These are phyloP conservation scores for Lachnellula cervina DNA, from an alignment of 2,329 filamentous ascomycete species.

Conservation along the genomic window DNA sequence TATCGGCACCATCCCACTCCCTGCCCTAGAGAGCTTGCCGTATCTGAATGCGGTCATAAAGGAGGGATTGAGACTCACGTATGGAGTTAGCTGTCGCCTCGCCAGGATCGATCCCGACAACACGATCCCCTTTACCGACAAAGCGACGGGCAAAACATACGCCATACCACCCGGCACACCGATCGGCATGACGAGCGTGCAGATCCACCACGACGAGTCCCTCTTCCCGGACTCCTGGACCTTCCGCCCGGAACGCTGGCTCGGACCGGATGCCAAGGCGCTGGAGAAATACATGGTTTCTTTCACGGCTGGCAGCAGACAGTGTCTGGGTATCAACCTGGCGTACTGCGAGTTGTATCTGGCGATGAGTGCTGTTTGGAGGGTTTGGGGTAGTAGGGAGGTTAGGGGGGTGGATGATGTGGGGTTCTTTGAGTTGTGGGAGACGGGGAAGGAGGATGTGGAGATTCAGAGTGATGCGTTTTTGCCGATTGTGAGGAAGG, in stretches of 20 bases:
- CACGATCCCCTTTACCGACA: conserved; percentile 6
- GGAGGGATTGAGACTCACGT: conserved; percentile 28
- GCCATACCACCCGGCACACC: conserved; percentile 27
- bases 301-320: neutral
- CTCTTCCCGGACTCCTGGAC: conserved; percentile 25
- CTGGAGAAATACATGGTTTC: conserved; percentile 36
- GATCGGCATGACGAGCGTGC: conserved; percentile 33
- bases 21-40: conserved; percentile 20
- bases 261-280: conserved; percentile 22
- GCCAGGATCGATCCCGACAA: conserved; percentile 25
- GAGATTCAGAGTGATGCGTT: conserved; percentile 16
- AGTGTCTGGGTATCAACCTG: neutral
- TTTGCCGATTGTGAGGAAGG: conserved; percentile 6
- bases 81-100: conserved; percentile 28
- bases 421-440: conserved; percentile 25
- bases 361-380: conserved; percentile 9
- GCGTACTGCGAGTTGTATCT: conserved; percentile 14
- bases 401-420: conserved; percentile 17
- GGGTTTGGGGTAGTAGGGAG: conserved; percentile 14
- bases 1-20: neutral
- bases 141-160: conserved; percentile 1
- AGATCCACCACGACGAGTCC: conserved; percentile 27
- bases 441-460: conserved; percentile 24
- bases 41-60: conserved; percentile 28
- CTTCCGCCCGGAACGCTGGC: conserved; percentile 37